Conservation (phyloP, 441 rosid genomes). For the Daphne laureola region DNA sequence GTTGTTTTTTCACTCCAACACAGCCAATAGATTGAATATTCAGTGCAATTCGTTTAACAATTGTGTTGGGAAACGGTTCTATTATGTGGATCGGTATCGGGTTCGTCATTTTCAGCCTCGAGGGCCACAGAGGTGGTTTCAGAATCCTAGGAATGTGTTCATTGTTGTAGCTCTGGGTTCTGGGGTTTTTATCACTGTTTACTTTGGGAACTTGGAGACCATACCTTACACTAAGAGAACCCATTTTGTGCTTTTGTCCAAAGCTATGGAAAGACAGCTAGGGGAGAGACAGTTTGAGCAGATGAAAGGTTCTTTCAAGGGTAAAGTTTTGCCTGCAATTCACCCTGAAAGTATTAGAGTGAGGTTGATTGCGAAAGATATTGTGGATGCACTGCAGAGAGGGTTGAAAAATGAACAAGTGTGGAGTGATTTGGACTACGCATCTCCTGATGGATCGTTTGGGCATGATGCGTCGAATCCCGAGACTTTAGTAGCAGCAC, state of each 20-base stretch:
- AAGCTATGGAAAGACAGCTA: slow-evolving; percentile 48
- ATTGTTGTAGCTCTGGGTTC: slow-evolving; percentile 51
- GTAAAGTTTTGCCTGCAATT: slow-evolving; percentile 65
- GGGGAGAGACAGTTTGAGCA: slow-evolving; percentile 69
- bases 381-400: slow-evolving; percentile 71
- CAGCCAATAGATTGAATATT: slow-evolving; percentile 11
- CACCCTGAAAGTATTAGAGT: slow-evolving; percentile 86
- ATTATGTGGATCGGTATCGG: slow-evolving; percentile 60
- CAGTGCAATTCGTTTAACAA: slow-evolving; percentile 22
- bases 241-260: slow-evolving; percentile 76
- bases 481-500: slow-evolving; percentile 39
- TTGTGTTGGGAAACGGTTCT: slow-evolving; percentile 41
- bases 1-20: slow-evolving; percentile 19
- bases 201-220: slow-evolving; percentile 69
- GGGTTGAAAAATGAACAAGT: slow-evolving; percentile 57
- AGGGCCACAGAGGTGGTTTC: slow-evolving; percentile 60
- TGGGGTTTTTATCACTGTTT: slow-evolving; percentile 50
- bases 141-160: slow-evolving; percentile 46
- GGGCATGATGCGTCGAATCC: slow-evolving; percentile 24
- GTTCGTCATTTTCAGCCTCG: slow-evolving; percentile 71
- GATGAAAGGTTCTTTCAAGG: slow-evolving; percentile 46
- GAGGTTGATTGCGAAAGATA: slow-evolving; percentile 57
- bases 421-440: slow-evolving; percentile 71
- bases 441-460: slow-evolving; percentile 33
- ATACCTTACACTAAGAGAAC: slow-evolving; percentile 78